Evolutionary conservation across 1,284 basidiomycete genomes (phyloP).

Genomic region (Inonotus hispidus): DNA sequence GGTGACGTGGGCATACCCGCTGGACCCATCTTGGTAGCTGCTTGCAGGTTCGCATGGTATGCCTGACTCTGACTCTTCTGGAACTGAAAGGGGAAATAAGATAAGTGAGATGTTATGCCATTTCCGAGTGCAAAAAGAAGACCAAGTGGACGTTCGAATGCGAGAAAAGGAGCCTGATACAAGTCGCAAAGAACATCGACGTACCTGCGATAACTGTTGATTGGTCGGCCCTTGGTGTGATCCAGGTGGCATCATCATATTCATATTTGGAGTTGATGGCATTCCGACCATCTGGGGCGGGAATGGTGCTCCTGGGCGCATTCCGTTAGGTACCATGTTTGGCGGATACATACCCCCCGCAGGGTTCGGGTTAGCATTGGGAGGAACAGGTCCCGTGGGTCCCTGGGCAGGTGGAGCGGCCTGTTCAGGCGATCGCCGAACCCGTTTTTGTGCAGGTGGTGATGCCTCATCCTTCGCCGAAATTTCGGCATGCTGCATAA

Average conservation of each 20-base stretch:
- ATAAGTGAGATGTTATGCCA: neutral
- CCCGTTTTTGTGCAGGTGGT: slow-evolving; percentile 15
- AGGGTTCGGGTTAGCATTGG: neutral
- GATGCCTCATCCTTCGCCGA: slow-evolving; percentile 13
- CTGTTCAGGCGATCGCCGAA: slow-evolving; percentile 15
- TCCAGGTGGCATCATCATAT: slow-evolving; percentile 12
- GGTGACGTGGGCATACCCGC: slow-evolving; percentile 6
- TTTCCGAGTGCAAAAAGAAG: neutral
- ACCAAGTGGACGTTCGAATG: neutral
- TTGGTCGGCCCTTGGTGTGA: neutral
- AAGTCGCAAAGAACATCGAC: neutral
- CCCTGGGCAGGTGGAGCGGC: neutral
- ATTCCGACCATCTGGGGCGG: slow-evolving; percentile 7
- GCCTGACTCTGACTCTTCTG: neutral
- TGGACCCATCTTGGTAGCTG: slow-evolving; percentile 1
- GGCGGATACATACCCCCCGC: neutral
- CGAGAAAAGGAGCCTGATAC: neutral
- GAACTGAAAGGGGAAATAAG: neutral
- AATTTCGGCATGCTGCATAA: slow-evolving; percentile 6
- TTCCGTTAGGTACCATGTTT: slow-evolving; percentile 4
- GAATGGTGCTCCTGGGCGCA: slow-evolving; percentile 2
- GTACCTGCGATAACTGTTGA: slow-evolving; percentile 8
- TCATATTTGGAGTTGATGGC: neutral
- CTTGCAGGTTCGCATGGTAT: slow-evolving; percentile 8
- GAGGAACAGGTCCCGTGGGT: neutral